phyloP scores from a whole-genome alignment of 257 asterid species.

The Echites panduratus region DNA sequence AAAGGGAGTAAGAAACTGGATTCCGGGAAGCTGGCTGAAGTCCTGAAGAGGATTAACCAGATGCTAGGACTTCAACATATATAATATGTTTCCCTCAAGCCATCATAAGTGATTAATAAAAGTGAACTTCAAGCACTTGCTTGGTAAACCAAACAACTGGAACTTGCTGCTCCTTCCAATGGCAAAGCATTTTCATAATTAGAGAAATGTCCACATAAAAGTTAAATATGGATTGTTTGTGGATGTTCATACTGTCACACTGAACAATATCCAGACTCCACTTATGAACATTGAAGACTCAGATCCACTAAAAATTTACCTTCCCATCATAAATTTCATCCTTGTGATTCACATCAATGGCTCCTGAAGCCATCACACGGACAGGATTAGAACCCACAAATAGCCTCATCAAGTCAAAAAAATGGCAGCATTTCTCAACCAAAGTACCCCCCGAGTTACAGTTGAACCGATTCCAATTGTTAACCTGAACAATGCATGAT shows the following conservation, averaged over 20 bases:
- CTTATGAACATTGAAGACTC: neutral
- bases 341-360: slow-evolving; percentile 85
- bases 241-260: neutral
- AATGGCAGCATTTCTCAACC: slow-evolving; percentile 98
- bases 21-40: neutral
- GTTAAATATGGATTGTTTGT: neutral
- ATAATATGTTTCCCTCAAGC: neutral
- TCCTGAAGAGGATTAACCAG: neutral
- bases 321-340: slow-evolving; percentile 78
- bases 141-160: neutral
- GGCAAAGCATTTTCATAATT: neutral
- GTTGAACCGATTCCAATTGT: slow-evolving; percentile 94
- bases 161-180: neutral
- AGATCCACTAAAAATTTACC: slow-evolving; percentile 32
- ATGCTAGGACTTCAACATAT: neutral
- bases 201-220: neutral
- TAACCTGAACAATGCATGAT: slow-evolving; percentile 44
- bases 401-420: slow-evolving; percentile 91
- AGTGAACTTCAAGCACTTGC: neutral
- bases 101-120: neutral
- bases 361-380: slow-evolving; percentile 92
- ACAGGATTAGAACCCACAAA: slow-evolving; percentile 76
- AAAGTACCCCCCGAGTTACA: slow-evolving; percentile 88
- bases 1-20: neutral
- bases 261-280: neutral